Base-by-base conservation (phyloP, 2,329 filamentous ascomycete species). In the Aureobasidium subglaciale region DNA sequence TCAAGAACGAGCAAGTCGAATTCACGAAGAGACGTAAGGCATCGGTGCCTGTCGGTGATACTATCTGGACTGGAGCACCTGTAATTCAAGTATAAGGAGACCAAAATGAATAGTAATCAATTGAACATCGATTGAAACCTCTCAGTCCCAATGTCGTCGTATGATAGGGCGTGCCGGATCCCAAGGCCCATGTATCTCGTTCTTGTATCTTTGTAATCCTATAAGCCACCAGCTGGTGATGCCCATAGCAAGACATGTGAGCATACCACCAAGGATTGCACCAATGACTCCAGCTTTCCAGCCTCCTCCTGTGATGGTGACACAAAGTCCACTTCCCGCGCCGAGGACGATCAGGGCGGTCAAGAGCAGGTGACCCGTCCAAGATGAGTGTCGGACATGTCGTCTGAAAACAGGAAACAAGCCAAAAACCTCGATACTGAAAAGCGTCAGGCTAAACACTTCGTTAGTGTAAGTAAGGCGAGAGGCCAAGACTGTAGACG, bases 201-300 rank as follows among this genome's bases (percentile, higher is more conserved):
- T 97, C 77, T 99, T 99, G 73, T 97, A 99, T 74, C 95, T 92
- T 73, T 99, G 93, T 70, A 99, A 71, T 8, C 90, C 88, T 66
- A 99, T 97, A 60, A 99, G 74, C 91, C 93, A 97, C 92, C 91
- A 97, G 68, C 90, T 95, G 69, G 91, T 96, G 11, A 90, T 86
- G 1, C 92, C 93, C 83, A 96, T 95, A 2, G 84, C 85, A 54
- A 96, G 69, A 4, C 85, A 83, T 0, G 87, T 86, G 20, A 90
- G 76, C 9, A 92, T 65, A n/a, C 84, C 81, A 5, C 89, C 89
- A 5, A 95, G 75, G 1, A 92, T 70, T 61, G 89, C 85, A 11
- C 93, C 93, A 2, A 88, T 74, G 22, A 92, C 70, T 25, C 78
- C 78, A 55, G 81, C 75, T 50, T 75, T 70, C 78, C 80, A 74